A percentile compares a stretch with the other conserved stretches of the same genome.
phyloP scores from a whole-genome alignment of 257 asterid species.

The Asclepias syriaca region DNA sequence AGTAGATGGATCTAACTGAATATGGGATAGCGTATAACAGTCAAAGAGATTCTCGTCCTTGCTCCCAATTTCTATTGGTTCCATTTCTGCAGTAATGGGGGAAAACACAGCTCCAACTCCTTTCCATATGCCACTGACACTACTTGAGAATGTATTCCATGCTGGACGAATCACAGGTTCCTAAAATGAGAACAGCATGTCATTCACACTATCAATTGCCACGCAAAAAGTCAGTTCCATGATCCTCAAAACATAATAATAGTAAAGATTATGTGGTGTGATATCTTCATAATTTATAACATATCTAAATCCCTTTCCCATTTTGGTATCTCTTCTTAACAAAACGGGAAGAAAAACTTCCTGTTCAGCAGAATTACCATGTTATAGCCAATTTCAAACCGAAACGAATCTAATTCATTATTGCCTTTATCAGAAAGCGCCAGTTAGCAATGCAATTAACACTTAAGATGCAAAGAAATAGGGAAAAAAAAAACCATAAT shows the following conservation, averaged over 20 bases:
- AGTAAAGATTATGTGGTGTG: not conserved
- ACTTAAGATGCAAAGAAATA: not conserved
- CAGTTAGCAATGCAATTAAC: not conserved
- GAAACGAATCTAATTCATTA: not conserved
- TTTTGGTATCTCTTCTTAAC: not conserved
- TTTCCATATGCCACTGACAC: constrained; percentile 97
- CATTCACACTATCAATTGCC: not conserved
- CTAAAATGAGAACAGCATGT: constrained; percentile 34
- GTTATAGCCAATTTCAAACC: not conserved
- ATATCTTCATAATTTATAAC: not conserved
- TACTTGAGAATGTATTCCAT: constrained; percentile 88
- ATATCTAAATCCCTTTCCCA: not conserved
- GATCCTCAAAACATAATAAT: not conserved
- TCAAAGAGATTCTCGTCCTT: constrained; percentile 77
- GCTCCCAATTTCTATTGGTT: constrained; percentile 79
- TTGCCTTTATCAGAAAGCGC: not conserved
- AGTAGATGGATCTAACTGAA: constrained; percentile 49
- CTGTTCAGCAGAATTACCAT: not conserved
- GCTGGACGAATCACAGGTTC: constrained; percentile 91
- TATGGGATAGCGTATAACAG: constrained; percentile 66
- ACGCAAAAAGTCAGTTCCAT: not conserved
- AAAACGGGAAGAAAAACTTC: not conserved
- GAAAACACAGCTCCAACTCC: constrained; percentile 98
- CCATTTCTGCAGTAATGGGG: constrained; percentile 93
- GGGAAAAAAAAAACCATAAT: not conserved